These are phyloP conservation scores for Apophysomyces elegans DNA, from an alignment of 371 early-diverging fungal species.

Conservation along the genomic window DNA sequence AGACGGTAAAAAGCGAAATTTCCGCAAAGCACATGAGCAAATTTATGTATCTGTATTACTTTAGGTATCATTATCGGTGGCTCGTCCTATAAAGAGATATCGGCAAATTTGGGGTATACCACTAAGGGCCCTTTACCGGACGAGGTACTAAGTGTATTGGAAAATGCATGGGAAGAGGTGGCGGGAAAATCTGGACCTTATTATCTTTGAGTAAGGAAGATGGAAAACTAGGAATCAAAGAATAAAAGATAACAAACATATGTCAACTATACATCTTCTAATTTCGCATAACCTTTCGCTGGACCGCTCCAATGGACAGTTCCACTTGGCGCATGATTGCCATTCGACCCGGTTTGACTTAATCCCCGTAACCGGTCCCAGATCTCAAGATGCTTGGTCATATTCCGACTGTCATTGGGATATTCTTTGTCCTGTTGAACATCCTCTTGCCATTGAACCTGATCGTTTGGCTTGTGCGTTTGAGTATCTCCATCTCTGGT, in stretches of 20 bases:
- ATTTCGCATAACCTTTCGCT: background rate
- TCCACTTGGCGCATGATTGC: background rate
- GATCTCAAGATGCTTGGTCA: slow-evolving; percentile 36
- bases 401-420: slow-evolving; percentile 21
- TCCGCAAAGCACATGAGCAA: background rate
- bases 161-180: slow-evolving; percentile 54
- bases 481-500: slow-evolving; percentile 19
- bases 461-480: slow-evolving; percentile 48
- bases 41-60: slow-evolving; percentile 9
- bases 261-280: background rate
- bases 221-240: no score
- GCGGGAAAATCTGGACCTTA: slow-evolving; percentile 49
- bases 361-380: slow-evolving; percentile 46
- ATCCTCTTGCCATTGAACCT: slow-evolving; percentile 45
- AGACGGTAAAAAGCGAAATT: slow-evolving; percentile 44
- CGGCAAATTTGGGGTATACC: slow-evolving; percentile 48
- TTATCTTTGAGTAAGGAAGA: slow-evolving; percentile 26
- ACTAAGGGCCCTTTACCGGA: slow-evolving; percentile 60
- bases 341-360: slow-evolving; percentile 7
- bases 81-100: slow-evolving; percentile 55
- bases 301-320: background rate
- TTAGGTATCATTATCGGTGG: slow-evolving; percentile 65
- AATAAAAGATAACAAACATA: no score
- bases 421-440: slow-evolving; percentile 24
- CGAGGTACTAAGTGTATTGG: slow-evolving; percentile 53